Conservation (phyloP, 140 eudicot genomes). For the Oenanthe javanica region DNA sequence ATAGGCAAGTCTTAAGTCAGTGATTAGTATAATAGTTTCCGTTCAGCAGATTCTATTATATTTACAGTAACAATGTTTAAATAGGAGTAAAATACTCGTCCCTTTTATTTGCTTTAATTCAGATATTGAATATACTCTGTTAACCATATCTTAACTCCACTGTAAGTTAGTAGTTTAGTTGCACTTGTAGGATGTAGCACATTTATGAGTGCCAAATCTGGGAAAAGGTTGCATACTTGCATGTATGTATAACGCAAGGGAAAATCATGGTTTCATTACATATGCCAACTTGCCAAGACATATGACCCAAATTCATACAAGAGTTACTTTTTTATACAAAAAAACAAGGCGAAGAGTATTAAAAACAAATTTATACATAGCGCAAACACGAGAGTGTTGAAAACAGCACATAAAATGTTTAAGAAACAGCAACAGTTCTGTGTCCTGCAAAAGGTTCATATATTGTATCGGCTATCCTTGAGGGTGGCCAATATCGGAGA, state of each 20-base stretch:
- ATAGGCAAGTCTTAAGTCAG: not conserved
- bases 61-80: no score
- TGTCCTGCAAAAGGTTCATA: not conserved
- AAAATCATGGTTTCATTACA: not conserved
- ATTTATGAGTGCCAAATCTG: not conserved
- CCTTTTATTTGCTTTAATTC: no score
- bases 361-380: not conserved
- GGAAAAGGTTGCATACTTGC: not conserved
- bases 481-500: constrained; percentile 6
- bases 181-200: not conserved
- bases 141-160: no score
- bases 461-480: not conserved
- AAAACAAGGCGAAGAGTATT: not conserved
- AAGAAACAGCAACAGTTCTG: not conserved
- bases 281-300: not conserved
- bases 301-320: not conserved
- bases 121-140: no score
- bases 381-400: not conserved
- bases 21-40: no score
- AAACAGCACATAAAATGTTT: not conserved
- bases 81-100: no score
- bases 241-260: not conserved
- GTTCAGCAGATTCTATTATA: no score
- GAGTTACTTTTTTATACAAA: not conserved
- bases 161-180: no score